Evolutionary conservation across 306 rosid species (phyloP), one percentile per base, ranked within the genome.

Genomic region (Trifolium pratense): DNA sequence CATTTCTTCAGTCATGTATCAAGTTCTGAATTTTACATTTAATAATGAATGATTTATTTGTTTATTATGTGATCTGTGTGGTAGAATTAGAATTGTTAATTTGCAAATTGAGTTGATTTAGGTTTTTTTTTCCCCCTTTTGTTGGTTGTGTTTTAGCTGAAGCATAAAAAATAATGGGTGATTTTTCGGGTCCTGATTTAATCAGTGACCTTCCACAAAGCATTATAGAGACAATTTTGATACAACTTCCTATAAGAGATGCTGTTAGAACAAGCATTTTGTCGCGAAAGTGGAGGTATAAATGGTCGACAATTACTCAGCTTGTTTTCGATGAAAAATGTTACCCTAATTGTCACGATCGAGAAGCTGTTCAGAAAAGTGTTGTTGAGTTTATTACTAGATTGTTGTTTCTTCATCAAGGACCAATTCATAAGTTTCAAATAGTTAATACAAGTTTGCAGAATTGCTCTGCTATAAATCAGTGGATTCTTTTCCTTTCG

Each of bases 341-440:
- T 73, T 87, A 82, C 23, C 70, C 82, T 16, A 8, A 20, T 2
- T 61, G 66, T 36, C 25, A 75, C 59, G 92, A 87, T 25, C 75
- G 77, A 68, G 63, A 37, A 21, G 34, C 51, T 59, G 68, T 74
- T 3, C 85, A 83, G 52, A 83, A 79, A 56, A 79, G 49, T 49
- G 76, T 94, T 48, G 49, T 83, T 5, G 84, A 91, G 61, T 94
- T 94, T 51, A 79, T 91, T 31, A 87, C 91, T 31, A 80, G 77
- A 61, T 76, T 87, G 74, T 83, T 94, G 14, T 86, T 89, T 81
- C 96, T 94, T 83, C 98, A 94, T 75, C 84, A 87, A 79, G 97
- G 98, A 15, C 92, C 97, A 13, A 84, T 94, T 70, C 98, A 89
- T 82, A 89, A 85, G 91, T 94, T 94, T 69, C 89, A 89, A 81